phyloP scores from a whole-genome alignment of 2,329 filamentous ascomycete species.

The Apiospora sp. region DNA sequence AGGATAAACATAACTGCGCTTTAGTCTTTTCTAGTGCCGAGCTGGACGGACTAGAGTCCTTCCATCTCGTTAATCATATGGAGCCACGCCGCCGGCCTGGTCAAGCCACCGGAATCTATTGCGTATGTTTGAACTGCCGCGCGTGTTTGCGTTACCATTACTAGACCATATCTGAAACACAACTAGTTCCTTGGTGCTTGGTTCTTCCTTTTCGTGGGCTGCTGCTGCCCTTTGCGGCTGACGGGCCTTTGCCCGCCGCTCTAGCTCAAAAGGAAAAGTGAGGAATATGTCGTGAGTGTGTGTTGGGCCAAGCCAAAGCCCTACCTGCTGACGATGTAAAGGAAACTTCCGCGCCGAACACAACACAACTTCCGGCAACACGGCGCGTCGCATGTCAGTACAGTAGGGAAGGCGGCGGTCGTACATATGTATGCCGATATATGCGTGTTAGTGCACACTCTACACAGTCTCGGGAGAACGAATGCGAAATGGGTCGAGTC shows the following conservation, averaged over 20 bases:
- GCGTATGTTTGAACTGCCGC: slow-evolving; percentile 16
- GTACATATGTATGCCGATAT: neutral
- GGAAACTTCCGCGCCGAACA: neutral
- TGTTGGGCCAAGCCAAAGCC: neutral
- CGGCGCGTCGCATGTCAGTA: neutral
- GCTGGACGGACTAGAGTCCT: neutral
- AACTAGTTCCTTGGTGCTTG: neutral
- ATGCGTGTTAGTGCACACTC: neutral
- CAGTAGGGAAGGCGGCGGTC: neutral
- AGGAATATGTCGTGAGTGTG: neutral
- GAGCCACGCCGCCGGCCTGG: slow-evolving; percentile 8
- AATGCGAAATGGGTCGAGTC: slow-evolving; percentile 6
- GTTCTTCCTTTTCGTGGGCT: neutral
- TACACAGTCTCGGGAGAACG: neutral
- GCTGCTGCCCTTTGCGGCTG: neutral
- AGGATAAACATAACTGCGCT: neutral
- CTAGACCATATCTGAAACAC: slow-evolving; percentile 12
- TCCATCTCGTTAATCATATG: neutral
- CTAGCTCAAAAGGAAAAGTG: neutral
- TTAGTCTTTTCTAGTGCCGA: slow-evolving; percentile 8
- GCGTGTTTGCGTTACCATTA: slow-evolving; percentile 10
- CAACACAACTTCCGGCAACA: neutral
- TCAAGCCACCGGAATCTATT: slow-evolving; percentile 20
- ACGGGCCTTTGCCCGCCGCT: neutral
- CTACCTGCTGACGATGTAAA: neutral